These are phyloP conservation scores for Aspergillus olivimuriae DNA, from an alignment of 495 filamentous ascomycete genomes.

Conservation along the genomic window DNA sequence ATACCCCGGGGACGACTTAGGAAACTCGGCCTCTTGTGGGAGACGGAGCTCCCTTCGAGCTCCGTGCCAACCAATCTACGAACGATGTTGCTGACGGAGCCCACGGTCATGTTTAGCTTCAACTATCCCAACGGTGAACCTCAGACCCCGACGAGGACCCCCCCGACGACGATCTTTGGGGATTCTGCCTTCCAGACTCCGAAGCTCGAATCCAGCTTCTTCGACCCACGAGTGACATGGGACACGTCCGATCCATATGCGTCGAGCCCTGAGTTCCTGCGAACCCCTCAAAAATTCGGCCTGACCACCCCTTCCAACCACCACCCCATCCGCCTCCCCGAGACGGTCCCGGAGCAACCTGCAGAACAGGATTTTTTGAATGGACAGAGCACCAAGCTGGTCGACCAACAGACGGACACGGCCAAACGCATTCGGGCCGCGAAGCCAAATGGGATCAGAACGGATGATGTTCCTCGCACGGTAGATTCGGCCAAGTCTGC, in stretches of 20 bases:
- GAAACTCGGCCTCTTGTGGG: background rate
- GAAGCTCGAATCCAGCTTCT: constrained; percentile 50
- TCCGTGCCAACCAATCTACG: too few relatives aligned
- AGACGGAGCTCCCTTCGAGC: constrained; percentile 8
- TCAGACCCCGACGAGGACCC: constrained; percentile 70
- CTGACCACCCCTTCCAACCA: constrained; percentile 25
- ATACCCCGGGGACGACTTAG: background rate
- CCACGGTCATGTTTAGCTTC: constrained; percentile 52
- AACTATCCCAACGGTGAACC: constrained; percentile 72
- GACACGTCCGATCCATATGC: constrained; percentile 48
- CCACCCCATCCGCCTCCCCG: constrained; percentile 16
- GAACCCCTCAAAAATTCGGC: constrained; percentile 42
- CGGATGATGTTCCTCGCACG: constrained; percentile 31
- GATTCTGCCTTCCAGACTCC: constrained; percentile 62
- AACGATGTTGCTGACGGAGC: constrained; percentile 33
- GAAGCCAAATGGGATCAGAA: constrained; percentile 32
- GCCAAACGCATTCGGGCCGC: constrained; percentile 30
- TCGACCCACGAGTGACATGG: constrained; percentile 47
- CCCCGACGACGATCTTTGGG: constrained; percentile 57
- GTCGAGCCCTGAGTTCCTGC: constrained; percentile 47
- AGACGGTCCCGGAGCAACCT: constrained; percentile 18
- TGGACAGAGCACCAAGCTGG: constrained; percentile 43
- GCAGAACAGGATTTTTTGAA: constrained; percentile 43
- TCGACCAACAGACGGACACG: constrained; percentile 38
- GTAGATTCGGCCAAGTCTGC: constrained; percentile 42